Evolutionary conservation across 2,329 filamentous ascomycete species (phyloP).

Genomic region (Diaporthe helianthi): DNA sequence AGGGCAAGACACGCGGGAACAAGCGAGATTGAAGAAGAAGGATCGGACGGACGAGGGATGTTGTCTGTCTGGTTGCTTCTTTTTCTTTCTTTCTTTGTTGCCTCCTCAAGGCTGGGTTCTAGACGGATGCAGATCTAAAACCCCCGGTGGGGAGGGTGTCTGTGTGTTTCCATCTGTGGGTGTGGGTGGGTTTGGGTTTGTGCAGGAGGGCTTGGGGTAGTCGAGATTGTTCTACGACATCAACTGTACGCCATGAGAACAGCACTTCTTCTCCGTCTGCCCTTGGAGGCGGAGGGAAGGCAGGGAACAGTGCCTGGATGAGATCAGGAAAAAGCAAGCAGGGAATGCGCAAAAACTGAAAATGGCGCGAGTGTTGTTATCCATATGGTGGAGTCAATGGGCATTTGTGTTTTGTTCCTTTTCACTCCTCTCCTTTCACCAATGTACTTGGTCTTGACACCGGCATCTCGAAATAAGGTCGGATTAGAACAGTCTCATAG

Average conservation of each 20-base stretch:
- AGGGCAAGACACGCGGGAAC: constrained; percentile 26
- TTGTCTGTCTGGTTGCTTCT: background rate
- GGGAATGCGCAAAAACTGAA: background rate
- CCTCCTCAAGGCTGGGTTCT: constrained; percentile 3
- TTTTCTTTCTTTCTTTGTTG: background rate
- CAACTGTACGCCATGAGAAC: constrained; percentile 7
- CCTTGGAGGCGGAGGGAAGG: background rate
- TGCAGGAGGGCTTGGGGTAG: background rate
- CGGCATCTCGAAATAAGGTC: constrained; percentile 12
- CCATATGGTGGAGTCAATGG: constrained; percentile 2
- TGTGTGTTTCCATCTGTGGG: background rate
- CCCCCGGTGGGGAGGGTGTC: background rate
- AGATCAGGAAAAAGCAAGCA: background rate
- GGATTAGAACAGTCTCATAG: constrained; percentile 26
- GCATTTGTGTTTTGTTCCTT: background rate
- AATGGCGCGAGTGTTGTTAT: background rate
- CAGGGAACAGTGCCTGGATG: background rate
- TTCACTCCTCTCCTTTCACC: background rate
- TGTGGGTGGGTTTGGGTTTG: background rate
- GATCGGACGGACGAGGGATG: background rate
- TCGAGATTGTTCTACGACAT: constrained; percentile 26
- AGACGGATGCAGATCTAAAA: constrained; percentile 24
- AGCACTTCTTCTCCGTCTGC: background rate
- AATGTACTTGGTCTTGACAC: constrained; percentile 18
- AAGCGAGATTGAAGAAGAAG: constrained; percentile 21